Evolutionary conservation across 805 yeast species (phyloP).

Genomic region (Blastobotrys terrestris): DNA sequence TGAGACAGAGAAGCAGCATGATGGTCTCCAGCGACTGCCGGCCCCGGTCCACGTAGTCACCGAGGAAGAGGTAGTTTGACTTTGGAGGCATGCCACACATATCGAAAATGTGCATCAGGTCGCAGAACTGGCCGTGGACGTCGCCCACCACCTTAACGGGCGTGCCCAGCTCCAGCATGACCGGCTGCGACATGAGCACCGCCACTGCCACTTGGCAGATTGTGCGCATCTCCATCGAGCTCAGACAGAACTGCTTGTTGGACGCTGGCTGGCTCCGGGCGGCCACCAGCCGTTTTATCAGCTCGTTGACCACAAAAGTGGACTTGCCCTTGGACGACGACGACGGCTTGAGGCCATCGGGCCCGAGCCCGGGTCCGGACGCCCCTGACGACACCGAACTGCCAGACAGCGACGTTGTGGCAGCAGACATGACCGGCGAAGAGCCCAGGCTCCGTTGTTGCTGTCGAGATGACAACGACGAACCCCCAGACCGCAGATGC

Average conservation of each 20-base stretch:
- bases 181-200: slow-evolving; percentile 80
- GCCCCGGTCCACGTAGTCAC: slow-evolving; percentile 95
- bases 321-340: not conserved
- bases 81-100: slow-evolving; percentile 93
- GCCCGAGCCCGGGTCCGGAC: not conserved
- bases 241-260: slow-evolving; percentile 69
- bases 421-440: not conserved
- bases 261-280: slow-evolving; percentile 85
- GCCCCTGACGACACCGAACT: not conserved
- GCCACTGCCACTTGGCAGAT: slow-evolving; percentile 80
- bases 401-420: not conserved
- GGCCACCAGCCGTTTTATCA: slow-evolving; percentile 76
- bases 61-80: slow-evolving; percentile 80
- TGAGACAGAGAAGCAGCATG: slow-evolving; percentile 72
- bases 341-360: not conserved
- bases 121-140: slow-evolving; percentile 91
- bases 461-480: no score
- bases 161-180: slow-evolving; percentile 73
- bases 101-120: slow-evolving; percentile 76
- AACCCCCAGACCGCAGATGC: not conserved
- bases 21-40: slow-evolving; percentile 90
- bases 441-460: no score
- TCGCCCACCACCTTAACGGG: slow-evolving; percentile 87
- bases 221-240: slow-evolving; percentile 70
- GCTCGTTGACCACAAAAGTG: slow-evolving; percentile 56